A percentile compares a stretch with the other conserved stretches of the same genome.
phyloP scores from a whole-genome alignment of 1,139 yeast species.

The Geotrichum europaeum region DNA sequence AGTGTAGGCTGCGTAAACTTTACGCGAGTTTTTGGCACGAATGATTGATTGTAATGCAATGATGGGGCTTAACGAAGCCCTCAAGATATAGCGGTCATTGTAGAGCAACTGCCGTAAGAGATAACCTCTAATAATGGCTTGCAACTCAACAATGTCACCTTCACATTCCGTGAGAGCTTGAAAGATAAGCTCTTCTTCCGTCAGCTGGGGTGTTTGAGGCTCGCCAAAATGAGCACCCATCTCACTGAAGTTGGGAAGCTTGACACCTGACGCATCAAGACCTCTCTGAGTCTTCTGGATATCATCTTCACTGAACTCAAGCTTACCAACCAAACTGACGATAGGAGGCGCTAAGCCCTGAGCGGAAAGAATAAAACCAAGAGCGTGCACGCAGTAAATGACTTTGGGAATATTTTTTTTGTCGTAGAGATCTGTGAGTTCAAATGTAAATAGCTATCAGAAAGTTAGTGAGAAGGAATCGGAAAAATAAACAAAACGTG shows the following conservation, averaged over 20 bases:
- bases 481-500: background rate
- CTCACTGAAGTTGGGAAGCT: constrained; percentile 39
- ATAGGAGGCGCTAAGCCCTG: constrained; percentile 55
- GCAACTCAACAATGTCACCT: constrained; percentile 34
- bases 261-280: constrained; percentile 43
- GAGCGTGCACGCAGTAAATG: constrained; percentile 86
- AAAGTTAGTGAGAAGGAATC: background rate
- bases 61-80: constrained; percentile 28
- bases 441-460: constrained; percentile 62
- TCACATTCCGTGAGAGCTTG: constrained; percentile 27
- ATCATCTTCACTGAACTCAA: constrained; percentile 62
- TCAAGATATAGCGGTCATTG: constrained; percentile 6
- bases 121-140: constrained; percentile 47
- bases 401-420: constrained; percentile 91
- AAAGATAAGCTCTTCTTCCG: constrained; percentile 33
- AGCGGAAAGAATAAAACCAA: constrained; percentile 62
- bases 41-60: constrained; percentile 33
- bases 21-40: constrained; percentile 17
- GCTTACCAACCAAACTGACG: constrained; percentile 55
- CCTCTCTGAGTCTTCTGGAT: constrained; percentile 62
- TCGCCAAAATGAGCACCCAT: constrained; percentile 35
- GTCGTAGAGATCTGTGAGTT: constrained; percentile 87
- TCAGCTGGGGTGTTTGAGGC: constrained; percentile 23
- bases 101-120: constrained; percentile 9
- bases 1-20: background rate